These are phyloP conservation scores for Aspergillus amoenus DNA, from an alignment of 2,329 filamentous ascomycete genomes.

Conservation along the genomic window DNA sequence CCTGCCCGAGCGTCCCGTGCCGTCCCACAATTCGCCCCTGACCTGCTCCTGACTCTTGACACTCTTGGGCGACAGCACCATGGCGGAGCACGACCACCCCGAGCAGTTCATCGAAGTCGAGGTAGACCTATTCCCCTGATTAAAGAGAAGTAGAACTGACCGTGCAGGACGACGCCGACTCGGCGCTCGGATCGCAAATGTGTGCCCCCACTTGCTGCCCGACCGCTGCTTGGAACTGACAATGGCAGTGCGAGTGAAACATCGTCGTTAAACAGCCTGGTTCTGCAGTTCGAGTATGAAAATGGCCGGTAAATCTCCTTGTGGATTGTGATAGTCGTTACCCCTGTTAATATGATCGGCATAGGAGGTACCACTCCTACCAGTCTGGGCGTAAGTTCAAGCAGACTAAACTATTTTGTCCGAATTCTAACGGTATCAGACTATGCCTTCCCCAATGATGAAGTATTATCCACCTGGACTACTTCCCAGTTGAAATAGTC, in stretches of 20 bases:
- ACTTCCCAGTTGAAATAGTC: background rate
- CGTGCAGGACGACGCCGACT: background rate
- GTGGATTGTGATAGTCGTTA: background rate
- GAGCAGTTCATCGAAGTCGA: background rate
- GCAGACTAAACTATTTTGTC: background rate
- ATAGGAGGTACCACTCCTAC: background rate
- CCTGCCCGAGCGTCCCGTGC: background rate
- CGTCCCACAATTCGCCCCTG: background rate
- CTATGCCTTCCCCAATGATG: constrained; percentile 7
- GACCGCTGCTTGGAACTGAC: background rate
- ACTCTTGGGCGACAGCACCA: background rate
- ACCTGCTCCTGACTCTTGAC: background rate
- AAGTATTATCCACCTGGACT: background rate
- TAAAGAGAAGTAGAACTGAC: background rate
- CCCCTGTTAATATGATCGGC: background rate
- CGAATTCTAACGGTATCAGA: background rate
- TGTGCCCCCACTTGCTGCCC: background rate
- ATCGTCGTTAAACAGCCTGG: background rate
- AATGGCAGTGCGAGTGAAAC: background rate
- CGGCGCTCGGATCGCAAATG: constrained; percentile 1
- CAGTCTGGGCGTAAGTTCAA: background rate
- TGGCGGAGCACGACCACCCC: background rate
- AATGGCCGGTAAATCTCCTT: background rate
- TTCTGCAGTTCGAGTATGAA: background rate
- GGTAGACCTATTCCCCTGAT: background rate